Conservation (phyloP, 2,329 filamentous ascomycete genomes). For the Curvularia lunata region DNA sequence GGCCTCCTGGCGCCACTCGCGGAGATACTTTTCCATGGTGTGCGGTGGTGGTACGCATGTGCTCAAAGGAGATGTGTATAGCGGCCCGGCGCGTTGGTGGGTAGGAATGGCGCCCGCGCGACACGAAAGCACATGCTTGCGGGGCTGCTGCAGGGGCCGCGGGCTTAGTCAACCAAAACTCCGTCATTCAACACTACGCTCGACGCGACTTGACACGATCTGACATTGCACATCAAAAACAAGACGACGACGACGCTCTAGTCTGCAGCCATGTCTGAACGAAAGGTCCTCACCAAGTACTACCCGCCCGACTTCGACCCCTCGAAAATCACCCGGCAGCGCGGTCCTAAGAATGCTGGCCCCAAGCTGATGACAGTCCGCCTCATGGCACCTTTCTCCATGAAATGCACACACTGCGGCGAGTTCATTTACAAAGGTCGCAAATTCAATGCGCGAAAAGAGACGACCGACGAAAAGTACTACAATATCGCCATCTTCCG, state of each 20-base stretch:
- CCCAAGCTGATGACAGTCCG: slow-evolving; percentile 86
- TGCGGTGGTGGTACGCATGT: neutral
- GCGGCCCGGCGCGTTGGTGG: neutral
- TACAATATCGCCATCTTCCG: slow-evolving; percentile 84
- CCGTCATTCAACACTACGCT: neutral
- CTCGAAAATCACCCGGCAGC: slow-evolving; percentile 72
- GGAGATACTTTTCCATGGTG: slow-evolving; percentile 87
- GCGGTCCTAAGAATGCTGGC: slow-evolving; percentile 72
- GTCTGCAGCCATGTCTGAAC: slow-evolving; percentile 74
- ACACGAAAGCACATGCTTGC: slow-evolving; percentile 30
- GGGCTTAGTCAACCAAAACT: slow-evolving; percentile 25
- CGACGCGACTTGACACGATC: neutral
- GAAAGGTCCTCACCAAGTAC: slow-evolving; percentile 75
- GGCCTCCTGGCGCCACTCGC: slow-evolving; percentile 94
- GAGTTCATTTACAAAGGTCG: slow-evolving; percentile 92
- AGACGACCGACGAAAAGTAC: slow-evolving; percentile 90
- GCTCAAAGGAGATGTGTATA: neutral
- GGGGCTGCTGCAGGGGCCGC: slow-evolving; percentile 22
- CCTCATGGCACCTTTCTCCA: slow-evolving; percentile 86
- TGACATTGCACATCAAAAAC: neutral
- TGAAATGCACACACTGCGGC: slow-evolving; percentile 73
- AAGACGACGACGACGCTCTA: neutral
- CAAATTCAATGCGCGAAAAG: slow-evolving; percentile 95
- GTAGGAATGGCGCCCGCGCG: slow-evolving; percentile 24
- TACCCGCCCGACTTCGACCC: slow-evolving; percentile 88